These are phyloP conservation scores for Suillus occidentalis DNA, from an alignment of 768 basidiomycete species.

Conservation along the genomic window DNA sequence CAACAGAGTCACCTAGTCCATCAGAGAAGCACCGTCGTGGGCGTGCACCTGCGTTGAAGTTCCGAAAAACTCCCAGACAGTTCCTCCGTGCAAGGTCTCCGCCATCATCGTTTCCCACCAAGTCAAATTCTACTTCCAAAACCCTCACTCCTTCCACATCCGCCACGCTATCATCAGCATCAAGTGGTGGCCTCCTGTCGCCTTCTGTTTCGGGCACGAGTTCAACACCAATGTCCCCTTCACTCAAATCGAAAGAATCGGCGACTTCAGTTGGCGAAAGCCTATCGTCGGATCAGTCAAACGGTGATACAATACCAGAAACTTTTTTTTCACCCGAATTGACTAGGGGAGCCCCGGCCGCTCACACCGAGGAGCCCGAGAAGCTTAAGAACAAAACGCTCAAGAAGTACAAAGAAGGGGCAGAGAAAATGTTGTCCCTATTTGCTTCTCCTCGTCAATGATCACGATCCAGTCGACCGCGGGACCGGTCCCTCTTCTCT, in stretches of 20 bases:
- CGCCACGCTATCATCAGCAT: constrained; percentile 34
- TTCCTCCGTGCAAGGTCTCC: constrained; percentile 77
- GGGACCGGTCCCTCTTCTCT: constrained; percentile 24
- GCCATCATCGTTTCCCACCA: constrained; percentile 36
- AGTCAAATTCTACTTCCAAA: constrained; percentile 32
- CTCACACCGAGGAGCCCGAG: constrained; percentile 46
- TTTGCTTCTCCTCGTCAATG: constrained; percentile 71
- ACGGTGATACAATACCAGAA: constrained; percentile 42
- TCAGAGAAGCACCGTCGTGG: constrained; percentile 64
- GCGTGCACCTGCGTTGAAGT: constrained; percentile 63
- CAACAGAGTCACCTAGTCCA: constrained; percentile 44
- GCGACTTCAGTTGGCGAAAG: constrained; percentile 73
- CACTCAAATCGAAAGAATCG: constrained; percentile 80
- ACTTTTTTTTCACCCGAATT: constrained; percentile 31
- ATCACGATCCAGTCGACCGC: constrained; percentile 16
- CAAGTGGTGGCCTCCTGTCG: constrained; percentile 54
- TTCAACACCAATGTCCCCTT: constrained; percentile 52
- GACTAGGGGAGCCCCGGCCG: constrained; percentile 25
- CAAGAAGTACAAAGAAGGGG: constrained; percentile 85
- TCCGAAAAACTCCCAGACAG: constrained; percentile 70
- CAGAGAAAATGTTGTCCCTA: constrained; percentile 81
- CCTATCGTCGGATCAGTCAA: constrained; percentile 71
- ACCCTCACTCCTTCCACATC: constrained; percentile 45
- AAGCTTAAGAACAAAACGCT: constrained; percentile 72
- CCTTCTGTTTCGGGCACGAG: constrained; percentile 61